Evolutionary conservation across 305 asterid genomes (phyloP).

Genomic region (Fraxinus albicans): DNA sequence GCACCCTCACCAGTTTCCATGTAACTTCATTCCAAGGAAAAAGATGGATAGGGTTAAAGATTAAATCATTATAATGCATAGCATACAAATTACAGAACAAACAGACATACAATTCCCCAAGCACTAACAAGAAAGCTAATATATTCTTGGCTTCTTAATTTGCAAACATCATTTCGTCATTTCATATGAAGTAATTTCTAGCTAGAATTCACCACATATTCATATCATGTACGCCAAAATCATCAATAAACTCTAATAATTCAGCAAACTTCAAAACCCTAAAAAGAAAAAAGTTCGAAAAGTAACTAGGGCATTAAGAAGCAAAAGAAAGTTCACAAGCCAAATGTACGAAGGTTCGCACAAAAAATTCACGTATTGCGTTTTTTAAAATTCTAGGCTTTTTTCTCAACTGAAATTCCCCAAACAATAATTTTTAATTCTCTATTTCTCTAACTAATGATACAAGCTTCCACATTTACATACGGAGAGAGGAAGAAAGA

Average conservation of each 20-base stretch:
- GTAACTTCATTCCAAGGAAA: constrained; percentile 35
- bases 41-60: constrained; percentile 16
- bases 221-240: not conserved
- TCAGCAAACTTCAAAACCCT: not conserved
- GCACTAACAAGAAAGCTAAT: not conserved
- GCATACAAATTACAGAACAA: constrained; percentile 11
- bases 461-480: not conserved
- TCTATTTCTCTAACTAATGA: not conserved
- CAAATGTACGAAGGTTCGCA: not conserved
- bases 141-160: not conserved
- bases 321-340: not conserved
- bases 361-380: not conserved
- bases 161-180: not conserved
- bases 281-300: not conserved
- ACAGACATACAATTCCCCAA: not conserved
- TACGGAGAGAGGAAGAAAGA: not conserved
- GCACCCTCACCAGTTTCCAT: constrained; percentile 39
- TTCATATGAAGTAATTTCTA: not conserved
- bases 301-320: constrained; percentile 4
- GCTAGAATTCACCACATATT: not conserved
- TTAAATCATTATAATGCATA: not conserved
- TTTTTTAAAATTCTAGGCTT: not conserved
- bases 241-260: not conserved
- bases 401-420: not conserved
- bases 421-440: not conserved